Conservation (phyloP, 441 rosid species). For the Breynia disticha region DNA sequence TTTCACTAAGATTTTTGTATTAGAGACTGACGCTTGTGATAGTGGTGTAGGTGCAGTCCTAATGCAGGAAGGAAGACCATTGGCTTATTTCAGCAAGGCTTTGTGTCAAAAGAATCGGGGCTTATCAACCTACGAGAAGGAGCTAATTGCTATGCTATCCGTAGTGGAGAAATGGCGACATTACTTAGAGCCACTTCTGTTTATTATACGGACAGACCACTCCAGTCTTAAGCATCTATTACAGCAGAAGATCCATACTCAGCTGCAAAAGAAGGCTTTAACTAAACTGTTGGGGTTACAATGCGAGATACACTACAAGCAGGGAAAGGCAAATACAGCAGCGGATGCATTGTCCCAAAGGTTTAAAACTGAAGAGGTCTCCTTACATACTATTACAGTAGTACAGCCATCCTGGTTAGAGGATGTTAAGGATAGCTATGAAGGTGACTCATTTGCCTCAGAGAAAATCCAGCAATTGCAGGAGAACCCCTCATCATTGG, state of each 20-base stretch:
- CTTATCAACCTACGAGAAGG: neutral
- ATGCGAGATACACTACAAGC: neutral
- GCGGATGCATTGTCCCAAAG: neutral
- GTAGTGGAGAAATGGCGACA: neutral
- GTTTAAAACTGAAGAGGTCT: neutral
- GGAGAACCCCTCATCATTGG: too few relatives aligned
- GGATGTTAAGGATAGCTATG: too few relatives aligned
- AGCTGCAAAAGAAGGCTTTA: neutral
- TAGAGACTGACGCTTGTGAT: too few relatives aligned
- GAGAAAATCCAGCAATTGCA: too few relatives aligned
- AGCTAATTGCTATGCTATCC: neutral
- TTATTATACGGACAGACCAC: neutral
- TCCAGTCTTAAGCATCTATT: neutral
- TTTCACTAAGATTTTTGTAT: too few relatives aligned
- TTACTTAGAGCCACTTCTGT: neutral
- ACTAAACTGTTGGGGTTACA: neutral
- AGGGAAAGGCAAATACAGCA: neutral
- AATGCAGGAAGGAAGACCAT: neutral
- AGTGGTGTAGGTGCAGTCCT: neutral
- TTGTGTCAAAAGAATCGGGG: neutral
- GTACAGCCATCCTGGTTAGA: too few relatives aligned
- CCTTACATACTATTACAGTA: too few relatives aligned
- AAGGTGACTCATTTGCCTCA: too few relatives aligned
- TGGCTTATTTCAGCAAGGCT: slow-evolving; percentile 1
- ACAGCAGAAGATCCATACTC: neutral